phyloP scores from a whole-genome alignment of 2,329 filamentous ascomycete genomes.

The Fusarium sarcochroum region DNA sequence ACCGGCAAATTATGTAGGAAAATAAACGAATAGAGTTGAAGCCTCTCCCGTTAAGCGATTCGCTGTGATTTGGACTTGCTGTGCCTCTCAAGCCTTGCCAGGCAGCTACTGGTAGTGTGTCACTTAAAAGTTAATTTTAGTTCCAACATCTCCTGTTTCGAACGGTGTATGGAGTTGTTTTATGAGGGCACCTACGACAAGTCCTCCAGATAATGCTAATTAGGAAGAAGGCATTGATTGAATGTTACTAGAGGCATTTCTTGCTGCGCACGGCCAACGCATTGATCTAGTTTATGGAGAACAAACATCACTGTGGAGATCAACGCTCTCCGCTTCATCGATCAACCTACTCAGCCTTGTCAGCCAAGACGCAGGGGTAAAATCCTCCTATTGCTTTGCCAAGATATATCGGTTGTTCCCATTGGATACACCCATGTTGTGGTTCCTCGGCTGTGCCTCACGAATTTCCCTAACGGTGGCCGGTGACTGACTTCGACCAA shows the following conservation, averaged over 20 bases:
- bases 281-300: not conserved
- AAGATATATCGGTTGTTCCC: not conserved
- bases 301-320: not conserved
- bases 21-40: slow-evolving; percentile 15
- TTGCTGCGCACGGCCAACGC: not conserved
- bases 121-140: slow-evolving; percentile 22
- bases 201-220: too few species aligned
- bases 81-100: not conserved
- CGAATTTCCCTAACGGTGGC: not conserved
- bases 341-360: slow-evolving; percentile 27
- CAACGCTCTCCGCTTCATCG: not conserved
- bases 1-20: not conserved
- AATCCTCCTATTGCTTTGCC: not conserved
- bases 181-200: not conserved
- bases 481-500: slow-evolving; percentile 1
- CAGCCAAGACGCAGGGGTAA: not conserved
- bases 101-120: slow-evolving; percentile 8
- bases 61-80: not conserved
- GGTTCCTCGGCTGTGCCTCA: slow-evolving; percentile 16
- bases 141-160: not conserved
- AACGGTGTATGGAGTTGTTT: not conserved
- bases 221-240: too few species aligned
- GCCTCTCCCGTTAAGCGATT: slow-evolving; percentile 13
- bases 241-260: too few species aligned
- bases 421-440: not conserved